Evolutionary conservation across 805 yeast genomes (phyloP).

Genomic region (Starmerella apis): DNA sequence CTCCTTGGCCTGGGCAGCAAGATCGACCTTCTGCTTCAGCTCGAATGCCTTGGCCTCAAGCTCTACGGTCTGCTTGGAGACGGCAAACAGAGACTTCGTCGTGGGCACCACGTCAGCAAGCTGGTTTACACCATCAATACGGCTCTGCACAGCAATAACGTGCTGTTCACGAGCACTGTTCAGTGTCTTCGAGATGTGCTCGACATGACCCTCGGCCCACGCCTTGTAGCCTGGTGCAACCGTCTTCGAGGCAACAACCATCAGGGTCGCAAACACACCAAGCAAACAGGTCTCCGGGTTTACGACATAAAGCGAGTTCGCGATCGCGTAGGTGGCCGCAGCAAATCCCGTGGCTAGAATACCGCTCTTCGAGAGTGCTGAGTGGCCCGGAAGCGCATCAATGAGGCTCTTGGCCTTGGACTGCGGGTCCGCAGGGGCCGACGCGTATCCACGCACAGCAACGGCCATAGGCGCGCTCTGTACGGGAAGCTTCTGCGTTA

Average conservation of each 20-base stretch:
- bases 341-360: conserved; percentile 90
- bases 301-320: conserved; percentile 83
- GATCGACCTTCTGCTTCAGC: conserved; percentile 79
- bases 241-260: conserved; percentile 67
- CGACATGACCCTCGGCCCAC: conserved; percentile 80
- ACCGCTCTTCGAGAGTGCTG: conserved; percentile 82
- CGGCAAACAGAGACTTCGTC: conserved; percentile 83
- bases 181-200: conserved; percentile 68
- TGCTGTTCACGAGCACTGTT: conserved; percentile 84
- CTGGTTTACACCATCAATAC: conserved; percentile 79
- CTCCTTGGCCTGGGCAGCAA: conserved; percentile 83
- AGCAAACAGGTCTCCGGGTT: conserved; percentile 89
- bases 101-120: conserved; percentile 85
- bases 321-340: conserved; percentile 85
- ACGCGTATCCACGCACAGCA: conserved; percentile 28
- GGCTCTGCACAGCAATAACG: conserved; percentile 81
- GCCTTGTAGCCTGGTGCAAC: conserved; percentile 91
- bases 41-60: conserved; percentile 91
- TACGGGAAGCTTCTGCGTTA: conserved; percentile 4
- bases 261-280: conserved; percentile 66
- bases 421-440: conserved; percentile 38
- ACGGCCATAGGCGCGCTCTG: conserved; percentile 13
- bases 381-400: conserved; percentile 88
- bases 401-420: conserved; percentile 66
- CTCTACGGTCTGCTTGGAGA: conserved; percentile 93